Conservation (phyloP, 257 asterid species). For the Solanum gracilifrons region DNA sequence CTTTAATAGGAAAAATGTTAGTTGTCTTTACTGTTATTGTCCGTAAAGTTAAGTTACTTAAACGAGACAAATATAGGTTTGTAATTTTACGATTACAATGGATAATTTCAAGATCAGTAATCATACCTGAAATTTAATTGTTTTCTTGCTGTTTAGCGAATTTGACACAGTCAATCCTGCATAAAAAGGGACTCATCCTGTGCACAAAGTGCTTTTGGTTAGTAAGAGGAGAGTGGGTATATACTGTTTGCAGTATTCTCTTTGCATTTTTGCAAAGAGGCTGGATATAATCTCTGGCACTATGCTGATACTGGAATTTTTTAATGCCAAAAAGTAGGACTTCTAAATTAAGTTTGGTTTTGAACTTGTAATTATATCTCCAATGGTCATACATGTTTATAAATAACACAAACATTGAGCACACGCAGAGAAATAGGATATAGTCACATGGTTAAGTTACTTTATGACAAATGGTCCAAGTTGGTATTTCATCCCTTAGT, state of each 20-base stretch:
- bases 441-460: neutral
- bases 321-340: neutral
- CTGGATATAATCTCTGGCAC: neutral
- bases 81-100: neutral
- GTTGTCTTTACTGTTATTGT: neutral
- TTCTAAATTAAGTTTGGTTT: neutral
- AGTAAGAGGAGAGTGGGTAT: neutral
- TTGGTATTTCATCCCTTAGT: neutral
- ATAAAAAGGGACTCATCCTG: neutral
- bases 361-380: neutral
- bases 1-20: neutral
- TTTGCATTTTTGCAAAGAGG: neutral
- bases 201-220: neutral
- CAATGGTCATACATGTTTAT: neutral
- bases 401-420: neutral
- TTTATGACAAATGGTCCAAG: neutral
- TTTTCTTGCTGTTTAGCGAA: neutral
- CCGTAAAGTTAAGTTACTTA: neutral
- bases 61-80: neutral
- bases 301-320: neutral
- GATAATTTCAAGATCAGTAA: neutral
- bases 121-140: neutral
- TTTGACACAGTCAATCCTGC: neutral
- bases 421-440: neutral
- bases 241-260: neutral